phyloP scores from a whole-genome alignment of 345 rosid genomes.

The Carallia pectinifolia region DNA sequence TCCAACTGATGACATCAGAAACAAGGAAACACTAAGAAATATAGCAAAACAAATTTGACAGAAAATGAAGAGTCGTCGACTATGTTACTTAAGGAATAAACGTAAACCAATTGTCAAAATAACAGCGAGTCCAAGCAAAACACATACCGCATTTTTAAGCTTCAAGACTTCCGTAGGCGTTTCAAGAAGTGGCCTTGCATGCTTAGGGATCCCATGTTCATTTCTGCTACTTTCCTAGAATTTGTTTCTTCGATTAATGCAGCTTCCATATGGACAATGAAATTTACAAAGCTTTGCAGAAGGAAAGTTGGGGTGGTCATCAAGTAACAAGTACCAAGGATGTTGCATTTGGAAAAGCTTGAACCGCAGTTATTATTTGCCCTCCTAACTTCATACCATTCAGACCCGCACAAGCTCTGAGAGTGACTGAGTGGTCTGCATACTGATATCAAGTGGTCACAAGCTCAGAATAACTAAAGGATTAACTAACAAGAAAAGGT shows the following conservation, averaged over 20 bases:
- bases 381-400: slow-evolving; percentile 95
- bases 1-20: slow-evolving; percentile 41
- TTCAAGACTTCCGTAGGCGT: slow-evolving; percentile 70
- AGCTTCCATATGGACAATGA: background rate
- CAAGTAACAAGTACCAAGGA: slow-evolving; percentile 40
- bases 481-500: slow-evolving; percentile 5
- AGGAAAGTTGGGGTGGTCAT: slow-evolving; percentile 15
- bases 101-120: slow-evolving; percentile 4
- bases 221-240: slow-evolving; percentile 49
- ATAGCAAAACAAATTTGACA: background rate
- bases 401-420: slow-evolving; percentile 82
- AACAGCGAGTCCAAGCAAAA: background rate
- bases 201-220: slow-evolving; percentile 58
- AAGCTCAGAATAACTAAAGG: slow-evolving; percentile 6
- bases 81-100: background rate
- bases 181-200: slow-evolving; percentile 75
- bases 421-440: slow-evolving; percentile 61
- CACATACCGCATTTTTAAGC: slow-evolving; percentile 80
- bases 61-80: no score
- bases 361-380: slow-evolving; percentile 73
- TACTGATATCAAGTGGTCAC: slow-evolving; percentile 41
- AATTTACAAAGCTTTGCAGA: background rate
- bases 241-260: slow-evolving; percentile 28
- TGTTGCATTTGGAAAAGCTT: slow-evolving; percentile 47
- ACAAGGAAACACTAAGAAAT: slow-evolving; percentile 18